A percentile compares a stretch with the other conserved stretches of the same genome.
These are phyloP conservation scores for Sporobolomyces phaffii DNA, from an alignment of 768 basidiomycete species.

Conservation along the genomic window DNA sequence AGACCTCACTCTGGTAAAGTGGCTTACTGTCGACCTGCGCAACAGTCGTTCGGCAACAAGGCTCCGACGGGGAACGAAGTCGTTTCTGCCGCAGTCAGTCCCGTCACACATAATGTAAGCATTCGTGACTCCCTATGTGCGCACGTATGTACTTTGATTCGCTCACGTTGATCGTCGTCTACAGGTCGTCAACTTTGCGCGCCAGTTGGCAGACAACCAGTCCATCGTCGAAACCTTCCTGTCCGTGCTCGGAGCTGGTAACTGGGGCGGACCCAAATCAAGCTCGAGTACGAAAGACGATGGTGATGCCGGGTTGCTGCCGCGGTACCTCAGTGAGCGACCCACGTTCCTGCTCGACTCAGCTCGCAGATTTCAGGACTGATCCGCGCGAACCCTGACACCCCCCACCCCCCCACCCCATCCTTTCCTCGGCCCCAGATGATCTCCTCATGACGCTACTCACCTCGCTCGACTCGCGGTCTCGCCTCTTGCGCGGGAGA, in stretches of 20 bases:
- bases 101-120: conserved; percentile 33
- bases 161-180: not conserved
- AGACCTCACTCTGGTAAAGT: too few relatives aligned
- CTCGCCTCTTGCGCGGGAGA: conserved; percentile 21
- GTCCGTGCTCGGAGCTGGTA: conserved; percentile 40
- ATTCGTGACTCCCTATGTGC: not conserved
- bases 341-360: too few relatives aligned
- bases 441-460: conserved; percentile 37
- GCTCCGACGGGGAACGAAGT: conserved; percentile 20
- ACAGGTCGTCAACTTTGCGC: conserved; percentile 41
- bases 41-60: conserved; percentile 31
- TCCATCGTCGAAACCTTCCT: conserved; percentile 37
- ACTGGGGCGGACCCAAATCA: conserved; percentile 38
- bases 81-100: conserved; percentile 18
- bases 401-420: not conserved
- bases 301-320: conserved; percentile 27
- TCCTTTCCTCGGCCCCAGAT: conserved; percentile 18
- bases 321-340: conserved; percentile 38
- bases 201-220: conserved; percentile 40
- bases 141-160: too few relatives aligned
- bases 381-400: not conserved
- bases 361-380: too few relatives aligned
- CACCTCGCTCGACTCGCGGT: conserved; percentile 31
- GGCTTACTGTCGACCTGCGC: not conserved
- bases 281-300: not conserved